phyloP scores from a whole-genome alignment of 2,329 filamentous ascomycete species.

The Trichoderma guizhouense region DNA sequence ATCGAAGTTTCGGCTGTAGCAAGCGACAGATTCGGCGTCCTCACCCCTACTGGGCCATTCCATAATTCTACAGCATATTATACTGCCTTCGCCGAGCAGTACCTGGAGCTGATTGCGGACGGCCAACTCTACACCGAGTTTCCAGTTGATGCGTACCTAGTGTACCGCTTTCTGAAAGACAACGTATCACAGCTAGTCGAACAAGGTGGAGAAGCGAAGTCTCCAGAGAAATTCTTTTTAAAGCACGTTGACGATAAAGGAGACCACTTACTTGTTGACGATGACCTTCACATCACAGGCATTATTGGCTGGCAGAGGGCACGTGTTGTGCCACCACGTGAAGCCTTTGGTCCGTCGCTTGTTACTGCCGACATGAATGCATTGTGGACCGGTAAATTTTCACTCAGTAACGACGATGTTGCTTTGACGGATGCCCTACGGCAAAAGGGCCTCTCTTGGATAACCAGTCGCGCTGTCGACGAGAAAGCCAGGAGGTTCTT shows the following conservation, averaged over 20 bases:
- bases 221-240: neutral
- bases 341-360: neutral
- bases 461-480: neutral
- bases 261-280: neutral
- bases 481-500: neutral
- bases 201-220: neutral
- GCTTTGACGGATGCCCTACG: neutral
- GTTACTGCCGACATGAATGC: neutral
- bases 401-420: neutral
- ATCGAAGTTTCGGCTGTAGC: neutral
- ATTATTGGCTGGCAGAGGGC: neutral
- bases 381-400: neutral
- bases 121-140: neutral
- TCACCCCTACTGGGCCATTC: neutral
- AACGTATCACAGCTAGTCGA: neutral
- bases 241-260: neutral
- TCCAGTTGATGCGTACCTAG: neutral
- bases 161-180: neutral
- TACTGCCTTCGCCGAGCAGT: neutral
- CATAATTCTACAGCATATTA: neutral
- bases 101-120: neutral
- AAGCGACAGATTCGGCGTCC: neutral
- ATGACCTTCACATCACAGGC: neutral
- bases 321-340: neutral
- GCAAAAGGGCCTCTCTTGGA: neutral